phyloP scores from a whole-genome alignment of 1,139 yeast genomes.

The Debaryomycetaceae sp. region DNA sequence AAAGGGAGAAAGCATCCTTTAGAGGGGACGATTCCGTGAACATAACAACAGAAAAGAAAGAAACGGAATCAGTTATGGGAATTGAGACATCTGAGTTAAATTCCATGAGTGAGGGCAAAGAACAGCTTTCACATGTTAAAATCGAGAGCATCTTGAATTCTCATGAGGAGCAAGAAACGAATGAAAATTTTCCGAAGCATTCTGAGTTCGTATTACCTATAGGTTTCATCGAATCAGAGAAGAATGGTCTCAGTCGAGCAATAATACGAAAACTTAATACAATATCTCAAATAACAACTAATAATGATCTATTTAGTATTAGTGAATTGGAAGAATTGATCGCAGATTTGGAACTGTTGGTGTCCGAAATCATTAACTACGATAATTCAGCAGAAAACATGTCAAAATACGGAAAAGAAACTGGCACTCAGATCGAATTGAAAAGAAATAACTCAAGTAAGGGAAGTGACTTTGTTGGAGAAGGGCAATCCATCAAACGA shows the following conservation, averaged over 20 bases:
- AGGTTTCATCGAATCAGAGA: background rate
- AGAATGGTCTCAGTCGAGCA: background rate
- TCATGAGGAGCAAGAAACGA: background rate
- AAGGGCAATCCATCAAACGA: slow-evolving; percentile 15
- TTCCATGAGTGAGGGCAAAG: too few relatives aligned
- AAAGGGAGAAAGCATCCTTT: too few relatives aligned
- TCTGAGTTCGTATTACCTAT: background rate
- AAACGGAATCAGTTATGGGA: too few relatives aligned
- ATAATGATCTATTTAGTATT: background rate
- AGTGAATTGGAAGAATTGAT: background rate
- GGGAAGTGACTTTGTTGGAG: background rate
- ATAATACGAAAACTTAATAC: background rate
- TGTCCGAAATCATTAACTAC: background rate
- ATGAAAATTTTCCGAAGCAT: background rate
- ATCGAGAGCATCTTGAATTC: background rate
- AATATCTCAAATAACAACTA: background rate
- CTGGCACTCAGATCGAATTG: background rate
- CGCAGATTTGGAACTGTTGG: background rate
- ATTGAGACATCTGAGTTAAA: too few relatives aligned
- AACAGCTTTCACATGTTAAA: background rate
- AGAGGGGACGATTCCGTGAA: too few relatives aligned
- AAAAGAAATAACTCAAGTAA: too few relatives aligned
- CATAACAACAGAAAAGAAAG: too few relatives aligned
- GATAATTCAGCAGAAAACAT: background rate
- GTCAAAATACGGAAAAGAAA: background rate